Evolutionary conservation across 371 early-diverging fungal species (phyloP).

Genomic region (Mucor mucedo): DNA sequence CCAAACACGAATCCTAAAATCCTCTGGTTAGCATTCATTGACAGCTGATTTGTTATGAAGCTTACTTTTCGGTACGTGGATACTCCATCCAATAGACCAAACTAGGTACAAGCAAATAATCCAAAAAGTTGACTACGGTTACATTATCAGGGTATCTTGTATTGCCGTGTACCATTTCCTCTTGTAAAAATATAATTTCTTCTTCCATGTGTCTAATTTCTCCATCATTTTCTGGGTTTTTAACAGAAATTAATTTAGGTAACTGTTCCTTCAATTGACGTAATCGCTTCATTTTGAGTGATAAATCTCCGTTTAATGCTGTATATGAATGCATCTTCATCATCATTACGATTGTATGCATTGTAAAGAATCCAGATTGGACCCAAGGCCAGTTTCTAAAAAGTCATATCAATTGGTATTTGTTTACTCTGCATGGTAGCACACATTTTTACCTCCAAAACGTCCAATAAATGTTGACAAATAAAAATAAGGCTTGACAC

Average conservation of each 20-base stretch:
- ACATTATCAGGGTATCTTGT: conserved; percentile 82
- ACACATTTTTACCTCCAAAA: conserved; percentile 57
- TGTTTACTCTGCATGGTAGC: not conserved
- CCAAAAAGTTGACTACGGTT: conserved; percentile 81
- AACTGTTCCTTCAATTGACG: conserved; percentile 41
- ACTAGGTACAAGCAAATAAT: conserved; percentile 88
- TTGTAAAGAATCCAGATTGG: conserved; percentile 85
- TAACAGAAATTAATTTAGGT: conserved; percentile 33
- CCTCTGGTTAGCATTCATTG: not conserved
- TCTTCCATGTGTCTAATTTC: conserved; percentile 39
- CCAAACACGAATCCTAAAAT: conserved; percentile 76
- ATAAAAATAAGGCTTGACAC: conserved; percentile 70
- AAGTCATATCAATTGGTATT: not conserved
- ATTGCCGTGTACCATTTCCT: conserved; percentile 63
- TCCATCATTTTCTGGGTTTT: conserved; percentile 4
- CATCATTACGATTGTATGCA: conserved; percentile 91
- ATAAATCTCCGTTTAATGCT: conserved; percentile 72
- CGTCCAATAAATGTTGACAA: conserved; percentile 69
- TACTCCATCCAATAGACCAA: conserved; percentile 94
- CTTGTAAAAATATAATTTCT: conserved; percentile 63
- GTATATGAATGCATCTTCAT: conserved; percentile 96
- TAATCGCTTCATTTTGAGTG: conserved; percentile 52
- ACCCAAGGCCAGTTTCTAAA: conserved; percentile 88
- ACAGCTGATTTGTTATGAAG: no score
- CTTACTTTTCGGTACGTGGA: conserved; percentile 83